Evolutionary conservation across 768 basidiomycete species (phyloP).

Genomic region (Kwoniella dendrophila): DNA sequence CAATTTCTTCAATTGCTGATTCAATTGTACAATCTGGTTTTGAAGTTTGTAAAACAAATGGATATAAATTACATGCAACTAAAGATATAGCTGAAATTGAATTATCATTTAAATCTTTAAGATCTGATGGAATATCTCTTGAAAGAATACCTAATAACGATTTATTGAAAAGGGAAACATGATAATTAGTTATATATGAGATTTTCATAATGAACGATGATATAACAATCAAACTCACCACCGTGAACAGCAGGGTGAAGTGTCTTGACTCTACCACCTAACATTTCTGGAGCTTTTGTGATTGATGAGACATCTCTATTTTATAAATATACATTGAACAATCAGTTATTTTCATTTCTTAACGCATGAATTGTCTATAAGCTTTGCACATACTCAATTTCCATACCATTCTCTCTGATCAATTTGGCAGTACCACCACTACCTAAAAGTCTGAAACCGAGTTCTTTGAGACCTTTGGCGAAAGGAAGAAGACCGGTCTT

Average conservation of each 20-base stretch:
- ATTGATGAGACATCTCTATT: conserved; percentile 92
- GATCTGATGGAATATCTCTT: conserved; percentile 84
- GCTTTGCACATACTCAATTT: conserved; percentile 88
- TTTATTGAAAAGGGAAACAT: background rate
- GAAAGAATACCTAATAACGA: conserved; percentile 78
- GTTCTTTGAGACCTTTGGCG: conserved; percentile 75
- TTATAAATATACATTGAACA: no score
- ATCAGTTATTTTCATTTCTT: background rate
- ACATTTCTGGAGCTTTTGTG: conserved; percentile 98
- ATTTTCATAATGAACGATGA: background rate
- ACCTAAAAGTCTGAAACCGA: conserved; percentile 84
- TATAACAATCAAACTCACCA: conserved; percentile 61
- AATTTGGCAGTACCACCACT: conserved; percentile 98
- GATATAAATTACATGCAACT: conserved; percentile 99
- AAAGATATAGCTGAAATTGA: conserved; percentile 89
- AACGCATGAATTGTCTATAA: no score
- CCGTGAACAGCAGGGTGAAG: conserved; percentile 97
- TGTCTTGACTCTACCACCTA: conserved; percentile 96
- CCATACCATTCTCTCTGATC: conserved; percentile 88
- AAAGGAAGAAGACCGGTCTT: conserved; percentile 86
- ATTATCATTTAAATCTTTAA: conserved; percentile 78
- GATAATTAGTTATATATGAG: background rate
- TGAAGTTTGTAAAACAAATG: conserved; percentile 84
- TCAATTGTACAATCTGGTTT: conserved; percentile 81
- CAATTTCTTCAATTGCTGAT: conserved; percentile 94